Evolutionary conservation across 768 basidiomycete genomes (phyloP).

Genomic region (Kwoniella shandongensis): DNA sequence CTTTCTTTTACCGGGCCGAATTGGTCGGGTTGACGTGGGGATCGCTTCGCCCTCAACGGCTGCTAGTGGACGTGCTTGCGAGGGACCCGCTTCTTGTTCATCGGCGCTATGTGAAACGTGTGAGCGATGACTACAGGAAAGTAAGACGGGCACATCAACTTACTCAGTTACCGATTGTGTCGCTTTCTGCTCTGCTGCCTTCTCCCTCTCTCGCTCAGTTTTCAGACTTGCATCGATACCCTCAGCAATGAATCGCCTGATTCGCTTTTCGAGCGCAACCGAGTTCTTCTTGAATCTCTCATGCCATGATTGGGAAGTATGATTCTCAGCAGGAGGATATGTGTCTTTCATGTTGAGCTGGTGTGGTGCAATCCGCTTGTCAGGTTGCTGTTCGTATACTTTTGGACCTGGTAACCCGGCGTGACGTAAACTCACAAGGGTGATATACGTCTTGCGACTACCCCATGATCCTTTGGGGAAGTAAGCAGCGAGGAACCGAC

Average conservation of each 20-base stretch:
- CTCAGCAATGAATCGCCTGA: conserved; percentile 11
- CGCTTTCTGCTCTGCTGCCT: conserved; percentile 1
- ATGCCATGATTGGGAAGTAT: conserved; percentile 46
- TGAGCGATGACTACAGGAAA: background rate
- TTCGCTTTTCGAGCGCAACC: conserved; percentile 13
- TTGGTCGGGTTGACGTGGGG: too few relatives aligned
- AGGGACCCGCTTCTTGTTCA: background rate
- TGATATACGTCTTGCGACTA: conserved; percentile 36
- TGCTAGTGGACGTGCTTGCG: background rate
- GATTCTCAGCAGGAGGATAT: conserved; percentile 29
- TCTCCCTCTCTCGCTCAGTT: conserved; percentile 32
- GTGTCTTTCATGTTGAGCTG: conserved; percentile 4
- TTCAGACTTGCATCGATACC: conserved; percentile 34
- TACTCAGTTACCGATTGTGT: background rate
- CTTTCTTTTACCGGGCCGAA: background rate
- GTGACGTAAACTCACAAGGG: conserved; percentile 25
- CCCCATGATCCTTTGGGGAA: conserved; percentile 37
- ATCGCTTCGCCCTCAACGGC: background rate
- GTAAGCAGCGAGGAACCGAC: conserved; percentile 36
- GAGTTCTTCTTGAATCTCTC: conserved; percentile 45
- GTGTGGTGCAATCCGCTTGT: too few relatives aligned
- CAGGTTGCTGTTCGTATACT: too few relatives aligned
- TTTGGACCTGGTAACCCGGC: background rate
- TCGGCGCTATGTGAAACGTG: background rate
- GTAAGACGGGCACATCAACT: background rate